Base-by-base conservation (phyloP, 164 flowering plant species). In the Magnolia officinalis region DNA sequence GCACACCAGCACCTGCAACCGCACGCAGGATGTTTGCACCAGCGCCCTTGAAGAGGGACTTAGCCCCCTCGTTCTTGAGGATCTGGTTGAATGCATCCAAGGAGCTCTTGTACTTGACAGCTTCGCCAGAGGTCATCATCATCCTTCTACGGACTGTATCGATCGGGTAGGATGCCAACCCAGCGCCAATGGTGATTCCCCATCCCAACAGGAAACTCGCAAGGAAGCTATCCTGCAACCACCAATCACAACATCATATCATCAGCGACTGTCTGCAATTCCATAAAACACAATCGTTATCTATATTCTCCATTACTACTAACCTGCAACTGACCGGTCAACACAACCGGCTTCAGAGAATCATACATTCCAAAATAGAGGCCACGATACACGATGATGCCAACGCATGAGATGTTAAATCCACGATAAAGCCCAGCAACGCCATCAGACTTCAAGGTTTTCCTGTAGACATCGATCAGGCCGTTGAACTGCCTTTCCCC, bases 341-440 rank as follows among this genome's bases (percentile, higher is more conserved):
- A 72, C 31, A 87, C 81, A 19, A 87, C 85, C 7, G 90, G 90
- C 78, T 85, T 87, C 16, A 87, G 80, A 68, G 90, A 85, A 80
- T 87, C 89, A 65, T 87, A 87, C 87, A 87, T 79, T 69, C 89
- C 89, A 74, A 87, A 87, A 75, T 87, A 87, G 1, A 86, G 82
- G 1, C 88, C 88, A 26, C 88, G 88, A 70, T 85, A 85, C 61
- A 85, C 83, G 64, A 86, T 80, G 65, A 83, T 86, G 21, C 89
- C 87, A 69, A 85, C 83, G 67, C 87, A 86, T 1, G 89, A 87
- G 72, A 87, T 85, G 84, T 72, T 83, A 78, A 87, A 87, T 72
- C 89, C 87, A 71, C 87, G 89, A 63, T 86, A 86, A 67, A 85
- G 87, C 20, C 89, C 89, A 26, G 83, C 84, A 72, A 86, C 23